phyloP scores from a whole-genome alignment of 2,329 filamentous ascomycete species.

The Esteya vermicola region DNA sequence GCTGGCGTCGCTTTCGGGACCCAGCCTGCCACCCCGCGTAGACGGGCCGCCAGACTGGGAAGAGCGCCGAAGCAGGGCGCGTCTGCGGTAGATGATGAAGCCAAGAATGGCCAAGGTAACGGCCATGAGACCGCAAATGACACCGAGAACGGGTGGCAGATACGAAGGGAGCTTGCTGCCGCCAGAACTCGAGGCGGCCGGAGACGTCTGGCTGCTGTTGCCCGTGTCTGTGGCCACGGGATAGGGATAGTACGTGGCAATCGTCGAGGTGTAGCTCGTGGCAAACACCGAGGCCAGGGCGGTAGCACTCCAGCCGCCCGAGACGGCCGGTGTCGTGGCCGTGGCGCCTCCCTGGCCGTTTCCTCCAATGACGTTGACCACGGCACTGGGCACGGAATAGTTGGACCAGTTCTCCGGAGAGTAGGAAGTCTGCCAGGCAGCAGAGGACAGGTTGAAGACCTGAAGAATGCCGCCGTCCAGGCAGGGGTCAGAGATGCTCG shows the following conservation, averaged over 20 bases:
- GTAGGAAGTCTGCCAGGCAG: conserved; percentile 57
- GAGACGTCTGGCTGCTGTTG: conserved; percentile 12
- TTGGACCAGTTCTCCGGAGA: conserved; percentile 44
- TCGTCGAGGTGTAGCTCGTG: conserved; percentile 36
- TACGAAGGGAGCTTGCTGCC: conserved; percentile 34
- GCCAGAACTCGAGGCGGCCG: conserved; percentile 3
- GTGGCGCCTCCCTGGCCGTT: conserved; percentile 54
- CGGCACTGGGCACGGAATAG: conserved; percentile 55
- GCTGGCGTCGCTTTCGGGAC: conserved; percentile 18
- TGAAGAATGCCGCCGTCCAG: conserved; percentile 38
- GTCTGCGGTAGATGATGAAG: conserved; percentile 37
- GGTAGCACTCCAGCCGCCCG: conserved; percentile 33
- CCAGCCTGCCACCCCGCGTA: not conserved
- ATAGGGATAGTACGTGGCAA: conserved; percentile 50
- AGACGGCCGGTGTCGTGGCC: conserved; percentile 44
- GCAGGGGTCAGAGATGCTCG: conserved; percentile 22
- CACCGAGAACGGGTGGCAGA: conserved; percentile 47
- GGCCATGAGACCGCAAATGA: conserved; percentile 43
- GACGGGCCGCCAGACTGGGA: not conserved
- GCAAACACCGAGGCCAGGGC: conserved; percentile 39
- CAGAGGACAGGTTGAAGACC: conserved; percentile 59
- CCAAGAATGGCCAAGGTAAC: conserved; percentile 35
- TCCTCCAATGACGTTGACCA: conserved; percentile 56
- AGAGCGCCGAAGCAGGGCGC: conserved; percentile 22
- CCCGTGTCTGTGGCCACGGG: conserved; percentile 11